These are phyloP conservation scores for Alectoria sarmentosa DNA, from an alignment of 495 filamentous ascomycete genomes.

Conservation along the genomic window DNA sequence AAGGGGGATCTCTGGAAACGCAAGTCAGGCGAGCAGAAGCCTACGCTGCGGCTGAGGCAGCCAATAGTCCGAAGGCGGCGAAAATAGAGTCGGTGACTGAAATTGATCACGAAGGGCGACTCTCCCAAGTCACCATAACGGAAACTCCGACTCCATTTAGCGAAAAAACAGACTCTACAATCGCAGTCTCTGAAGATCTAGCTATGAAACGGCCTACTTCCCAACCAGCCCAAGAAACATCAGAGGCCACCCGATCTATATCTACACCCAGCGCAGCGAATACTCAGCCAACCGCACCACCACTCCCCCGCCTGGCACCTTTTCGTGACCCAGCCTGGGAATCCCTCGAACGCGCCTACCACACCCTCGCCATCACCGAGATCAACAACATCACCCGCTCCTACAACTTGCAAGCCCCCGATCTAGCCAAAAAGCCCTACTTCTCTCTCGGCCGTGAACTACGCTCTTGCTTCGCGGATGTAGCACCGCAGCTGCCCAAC, in stretches of 20 bases:
- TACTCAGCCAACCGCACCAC: constrained; percentile 4
- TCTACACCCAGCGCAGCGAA: neutral
- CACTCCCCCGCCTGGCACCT: constrained; percentile 37
- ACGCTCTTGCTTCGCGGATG: constrained; percentile 70
- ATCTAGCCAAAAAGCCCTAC: constrained; percentile 90
- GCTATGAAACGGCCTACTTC: constrained; percentile 7
- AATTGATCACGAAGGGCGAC: constrained; percentile 33
- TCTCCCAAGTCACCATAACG: constrained; percentile 40
- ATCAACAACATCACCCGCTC: constrained; percentile 76
- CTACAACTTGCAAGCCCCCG: constrained; percentile 92
- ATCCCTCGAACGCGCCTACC: constrained; percentile 65
- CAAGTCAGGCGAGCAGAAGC: constrained; percentile 66
- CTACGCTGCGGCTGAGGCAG: constrained; percentile 67
- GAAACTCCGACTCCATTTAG: constrained; percentile 24
- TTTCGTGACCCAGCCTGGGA: constrained; percentile 47
- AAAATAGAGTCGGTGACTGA: constrained; percentile 44
- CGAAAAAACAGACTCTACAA: constrained; percentile 14
- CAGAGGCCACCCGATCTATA: neutral
- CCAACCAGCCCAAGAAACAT: neutral
- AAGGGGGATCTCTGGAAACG: constrained; percentile 67
- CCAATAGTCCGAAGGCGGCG: constrained; percentile 36
- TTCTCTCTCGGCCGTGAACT: constrained; percentile 80
- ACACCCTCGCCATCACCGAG: constrained; percentile 66
- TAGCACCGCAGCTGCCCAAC: constrained; percentile 65
- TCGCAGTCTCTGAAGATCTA: constrained; percentile 23